Conservation (phyloP, 1,284 basidiomycete species). For the Marasmius oreades region DNA sequence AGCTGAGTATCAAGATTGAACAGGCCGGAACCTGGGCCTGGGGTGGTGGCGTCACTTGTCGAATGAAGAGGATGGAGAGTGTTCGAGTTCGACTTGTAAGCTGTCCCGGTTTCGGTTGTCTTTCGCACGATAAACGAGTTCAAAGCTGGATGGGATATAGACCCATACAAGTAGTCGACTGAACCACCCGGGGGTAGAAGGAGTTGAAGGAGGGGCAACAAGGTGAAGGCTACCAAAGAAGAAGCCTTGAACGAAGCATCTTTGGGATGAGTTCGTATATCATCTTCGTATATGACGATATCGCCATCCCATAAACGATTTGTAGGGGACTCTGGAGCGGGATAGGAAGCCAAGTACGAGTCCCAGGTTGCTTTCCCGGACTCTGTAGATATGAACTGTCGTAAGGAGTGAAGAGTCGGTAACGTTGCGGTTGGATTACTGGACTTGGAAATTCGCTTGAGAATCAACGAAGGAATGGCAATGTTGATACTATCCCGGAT, state of each 20-base stretch:
- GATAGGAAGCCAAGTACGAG: conserved; percentile 37
- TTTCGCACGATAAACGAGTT: not conserved
- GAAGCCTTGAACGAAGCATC: not conserved
- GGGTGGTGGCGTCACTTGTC: not conserved
- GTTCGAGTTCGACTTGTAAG: not conserved
- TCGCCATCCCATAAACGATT: conserved; percentile 65
- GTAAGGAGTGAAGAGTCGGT: conserved; percentile 61
- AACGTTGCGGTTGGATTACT: conserved; percentile 43
- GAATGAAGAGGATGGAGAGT: not conserved
- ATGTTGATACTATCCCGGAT: conserved; percentile 72
- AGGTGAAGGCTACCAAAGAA: not conserved
- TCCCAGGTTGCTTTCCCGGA: conserved; percentile 69
- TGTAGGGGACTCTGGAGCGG: not conserved
- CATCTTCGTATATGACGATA: conserved; percentile 71
- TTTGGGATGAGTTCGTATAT: conserved; percentile 35
- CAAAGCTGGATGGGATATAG: not conserved
- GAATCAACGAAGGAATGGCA: conserved; percentile 80
- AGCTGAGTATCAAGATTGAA: not conserved
- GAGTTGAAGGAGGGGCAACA: not conserved
- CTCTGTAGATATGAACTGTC: conserved; percentile 77
- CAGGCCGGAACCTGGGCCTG: not conserved
- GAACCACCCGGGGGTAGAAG: not conserved
- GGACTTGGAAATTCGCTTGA: conserved; percentile 76
- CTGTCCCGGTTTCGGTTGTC: not conserved
- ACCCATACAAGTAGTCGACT: conserved; percentile 1